Evolutionary conservation across 352 stramenopile species (phyloP).

Genomic region (Peronosclerospora sorghi): DNA sequence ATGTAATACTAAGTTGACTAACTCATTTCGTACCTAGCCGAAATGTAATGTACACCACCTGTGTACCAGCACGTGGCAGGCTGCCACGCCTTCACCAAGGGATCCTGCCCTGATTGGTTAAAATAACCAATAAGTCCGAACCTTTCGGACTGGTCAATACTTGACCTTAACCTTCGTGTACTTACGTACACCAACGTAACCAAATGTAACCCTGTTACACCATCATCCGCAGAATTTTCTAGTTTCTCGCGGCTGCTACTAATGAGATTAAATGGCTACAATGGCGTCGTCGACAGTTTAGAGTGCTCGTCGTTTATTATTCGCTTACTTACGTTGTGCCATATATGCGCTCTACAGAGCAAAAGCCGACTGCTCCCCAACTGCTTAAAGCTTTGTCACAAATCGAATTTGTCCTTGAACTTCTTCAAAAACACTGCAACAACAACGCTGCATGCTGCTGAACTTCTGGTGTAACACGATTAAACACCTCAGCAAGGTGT

Average conservation of each 20-base stretch:
- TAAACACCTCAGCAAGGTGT: conserved; percentile 66
- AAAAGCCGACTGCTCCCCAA: conserved; percentile 46
- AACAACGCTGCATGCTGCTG: conserved; percentile 56
- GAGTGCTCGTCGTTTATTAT: conserved; percentile 26
- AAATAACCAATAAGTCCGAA: no score
- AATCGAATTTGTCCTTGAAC: conserved; percentile 44
- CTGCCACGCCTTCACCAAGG: no score
- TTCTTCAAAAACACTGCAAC: conserved; percentile 33
- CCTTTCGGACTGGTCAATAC: no score
- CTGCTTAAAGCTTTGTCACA: conserved; percentile 38
- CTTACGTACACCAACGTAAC: no score
- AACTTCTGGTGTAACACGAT: conserved; percentile 47
- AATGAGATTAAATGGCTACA: conserved; percentile 15
- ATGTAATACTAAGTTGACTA: no score
- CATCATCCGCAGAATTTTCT: conserved; percentile 29
- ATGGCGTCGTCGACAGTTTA: conserved; percentile 1
- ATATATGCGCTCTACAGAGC: conserved; percentile 63
- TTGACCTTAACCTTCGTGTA: no score
- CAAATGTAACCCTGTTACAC: no score
- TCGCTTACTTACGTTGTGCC: conserved; percentile 52
- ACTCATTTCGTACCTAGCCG: no score
- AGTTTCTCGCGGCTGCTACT: conserved; percentile 4
- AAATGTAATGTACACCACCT: no score
- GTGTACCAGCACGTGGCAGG: no score
- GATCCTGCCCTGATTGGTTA: no score